A percentile compares a stretch with the other conserved stretches of the same genome.
phyloP scores from a whole-genome alignment of 208 protist species.

The Acanthamoeba triangularis region DNA sequence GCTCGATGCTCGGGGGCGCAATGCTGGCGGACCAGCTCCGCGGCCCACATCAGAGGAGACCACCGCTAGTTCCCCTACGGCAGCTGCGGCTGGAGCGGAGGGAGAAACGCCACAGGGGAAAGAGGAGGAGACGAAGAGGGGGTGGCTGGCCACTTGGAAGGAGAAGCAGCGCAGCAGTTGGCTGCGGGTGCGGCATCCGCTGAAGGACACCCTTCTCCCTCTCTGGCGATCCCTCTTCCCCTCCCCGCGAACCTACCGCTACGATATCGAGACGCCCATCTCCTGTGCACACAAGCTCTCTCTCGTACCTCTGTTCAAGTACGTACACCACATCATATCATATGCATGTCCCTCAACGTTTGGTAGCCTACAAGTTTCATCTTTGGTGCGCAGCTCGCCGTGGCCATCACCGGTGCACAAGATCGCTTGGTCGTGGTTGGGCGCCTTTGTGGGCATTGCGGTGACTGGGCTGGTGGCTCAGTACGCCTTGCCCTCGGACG shows the following conservation, averaged over 20 bases:
- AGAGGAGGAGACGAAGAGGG: too few relatives aligned
- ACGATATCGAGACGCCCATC: background rate
- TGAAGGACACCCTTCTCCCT: background rate
- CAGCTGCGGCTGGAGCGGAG: too few relatives aligned
- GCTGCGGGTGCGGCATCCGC: background rate
- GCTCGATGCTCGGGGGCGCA: too few relatives aligned
- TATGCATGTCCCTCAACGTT: background rate
- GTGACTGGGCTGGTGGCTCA: background rate
- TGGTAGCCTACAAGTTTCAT: background rate
- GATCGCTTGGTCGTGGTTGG: background rate
- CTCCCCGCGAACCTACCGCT: background rate
- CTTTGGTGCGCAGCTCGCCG: background rate
- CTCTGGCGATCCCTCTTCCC: background rate
- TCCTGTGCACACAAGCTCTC: background rate
- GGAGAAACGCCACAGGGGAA: too few relatives aligned
- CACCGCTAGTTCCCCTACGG: too few relatives aligned
- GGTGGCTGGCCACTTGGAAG: background rate
- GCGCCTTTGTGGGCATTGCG: background rate
- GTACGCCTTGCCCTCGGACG: background rate
- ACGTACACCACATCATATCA: too few relatives aligned
- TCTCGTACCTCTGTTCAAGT: background rate
- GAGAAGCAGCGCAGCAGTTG: background rate
- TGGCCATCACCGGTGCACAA: background rate
- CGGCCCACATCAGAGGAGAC: too few relatives aligned
- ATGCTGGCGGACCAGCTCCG: too few relatives aligned